phyloP scores from a whole-genome alignment of 208 protist species.

The Acanthamoeba healyi region DNA sequence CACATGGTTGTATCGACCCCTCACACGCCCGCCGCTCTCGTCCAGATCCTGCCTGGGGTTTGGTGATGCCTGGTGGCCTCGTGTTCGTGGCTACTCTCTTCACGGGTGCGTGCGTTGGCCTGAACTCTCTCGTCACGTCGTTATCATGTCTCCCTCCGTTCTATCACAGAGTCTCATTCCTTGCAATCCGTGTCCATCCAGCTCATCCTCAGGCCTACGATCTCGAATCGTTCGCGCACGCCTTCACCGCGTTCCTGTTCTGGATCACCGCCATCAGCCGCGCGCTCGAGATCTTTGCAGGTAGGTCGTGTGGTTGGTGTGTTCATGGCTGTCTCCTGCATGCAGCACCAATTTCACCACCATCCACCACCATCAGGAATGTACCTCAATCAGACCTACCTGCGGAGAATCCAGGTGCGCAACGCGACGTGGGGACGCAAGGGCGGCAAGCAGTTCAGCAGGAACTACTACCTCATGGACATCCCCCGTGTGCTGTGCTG shows the following conservation, averaged over 20 bases:
- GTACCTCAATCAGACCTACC: constrained; percentile 33
- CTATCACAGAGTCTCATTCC: too few relatives aligned
- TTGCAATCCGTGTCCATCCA: neutral
- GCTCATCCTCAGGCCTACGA: constrained; percentile 59
- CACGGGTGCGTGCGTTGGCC: neutral
- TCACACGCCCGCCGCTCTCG: neutral
- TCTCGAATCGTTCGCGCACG: constrained; percentile 23
- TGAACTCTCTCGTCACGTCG: too few relatives aligned
- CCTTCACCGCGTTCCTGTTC: constrained; percentile 46
- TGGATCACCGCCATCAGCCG: constrained; percentile 7
- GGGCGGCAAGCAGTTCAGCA: constrained; percentile 57
- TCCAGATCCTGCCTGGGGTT: constrained; percentile 57
- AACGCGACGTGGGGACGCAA: constrained; percentile 34
- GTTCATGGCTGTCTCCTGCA: neutral
- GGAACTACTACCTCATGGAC: constrained; percentile 66
- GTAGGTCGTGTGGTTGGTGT: neutral
- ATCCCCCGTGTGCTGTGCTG: constrained; percentile 44
- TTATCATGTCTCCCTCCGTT: too few relatives aligned
- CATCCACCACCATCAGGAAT: neutral
- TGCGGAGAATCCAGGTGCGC: neutral
- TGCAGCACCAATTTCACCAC: neutral
- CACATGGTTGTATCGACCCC: too few relatives aligned
- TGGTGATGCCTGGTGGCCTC: constrained; percentile 40
- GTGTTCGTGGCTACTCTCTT: constrained; percentile 59
- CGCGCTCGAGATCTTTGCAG: constrained; percentile 32